These are phyloP conservation scores for Flammula alnicola DNA, from an alignment of 1,284 basidiomycete species.

Conservation along the genomic window DNA sequence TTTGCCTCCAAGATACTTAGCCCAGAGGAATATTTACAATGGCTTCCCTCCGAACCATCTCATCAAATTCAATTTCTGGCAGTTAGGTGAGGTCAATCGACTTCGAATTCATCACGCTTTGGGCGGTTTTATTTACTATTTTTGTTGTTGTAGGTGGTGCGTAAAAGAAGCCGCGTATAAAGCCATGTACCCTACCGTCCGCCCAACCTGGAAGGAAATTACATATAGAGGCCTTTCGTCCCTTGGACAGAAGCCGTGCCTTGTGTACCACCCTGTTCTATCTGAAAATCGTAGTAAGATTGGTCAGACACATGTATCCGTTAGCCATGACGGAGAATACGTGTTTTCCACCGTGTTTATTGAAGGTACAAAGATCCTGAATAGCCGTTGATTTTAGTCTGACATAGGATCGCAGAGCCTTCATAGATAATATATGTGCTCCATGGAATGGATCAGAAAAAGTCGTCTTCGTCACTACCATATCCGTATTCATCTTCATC, in stretches of 20 bases:
- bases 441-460: no score
- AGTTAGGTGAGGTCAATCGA: slow-evolving; percentile 62
- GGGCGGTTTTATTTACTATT: background rate
- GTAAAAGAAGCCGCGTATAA: slow-evolving; percentile 93
- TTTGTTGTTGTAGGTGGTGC: slow-evolving; percentile 62
- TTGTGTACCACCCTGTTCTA: slow-evolving; percentile 46
- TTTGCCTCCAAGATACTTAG: slow-evolving; percentile 72
- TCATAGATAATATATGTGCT: no score
- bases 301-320: slow-evolving; percentile 62
- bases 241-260: slow-evolving; percentile 50
- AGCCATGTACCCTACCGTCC: slow-evolving; percentile 69
- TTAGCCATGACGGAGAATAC: slow-evolving; percentile 88
- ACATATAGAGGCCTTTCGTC: slow-evolving; percentile 47
- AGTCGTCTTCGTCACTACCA: no score
- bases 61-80: slow-evolving; percentile 56
- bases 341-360: slow-evolving; percentile 77
- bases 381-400: no score
- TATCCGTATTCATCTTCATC: no score
- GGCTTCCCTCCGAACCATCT: slow-evolving; percentile 37
- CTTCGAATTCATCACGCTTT: slow-evolving; percentile 4
- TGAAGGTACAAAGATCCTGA: slow-evolving; percentile 41
- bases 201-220: slow-evolving; percentile 81
- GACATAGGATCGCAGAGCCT: no score
- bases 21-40: slow-evolving; percentile 51
- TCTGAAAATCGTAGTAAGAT: slow-evolving; percentile 22